phyloP scores from a whole-genome alignment of 2,329 filamentous ascomycete genomes.

The Hypocrella siamensis region DNA sequence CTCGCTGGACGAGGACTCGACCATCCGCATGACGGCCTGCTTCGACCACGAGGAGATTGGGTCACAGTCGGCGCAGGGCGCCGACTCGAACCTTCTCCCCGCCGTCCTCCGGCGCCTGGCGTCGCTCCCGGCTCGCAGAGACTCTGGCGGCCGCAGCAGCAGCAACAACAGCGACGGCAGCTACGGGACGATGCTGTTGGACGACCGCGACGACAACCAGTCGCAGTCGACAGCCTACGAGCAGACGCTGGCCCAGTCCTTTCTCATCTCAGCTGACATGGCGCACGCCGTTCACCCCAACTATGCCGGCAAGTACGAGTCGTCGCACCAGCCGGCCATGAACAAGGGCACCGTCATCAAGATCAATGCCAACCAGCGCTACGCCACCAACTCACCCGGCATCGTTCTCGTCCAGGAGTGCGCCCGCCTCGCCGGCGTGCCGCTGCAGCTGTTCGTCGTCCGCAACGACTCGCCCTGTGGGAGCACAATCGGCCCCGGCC shows the following conservation, averaged over 20 bases:
- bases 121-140: constrained; percentile 51
- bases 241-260: constrained; percentile 79
- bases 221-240: constrained; percentile 66
- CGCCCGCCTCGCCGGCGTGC: constrained; percentile 58
- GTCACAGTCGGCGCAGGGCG: constrained; percentile 80
- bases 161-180: constrained; percentile 47
- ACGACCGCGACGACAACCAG: constrained; percentile 31
- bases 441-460: constrained; percentile 89
- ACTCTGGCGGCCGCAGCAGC: no score
- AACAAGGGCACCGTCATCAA: constrained; percentile 97
- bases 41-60: constrained; percentile 99
- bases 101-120: constrained; percentile 76
- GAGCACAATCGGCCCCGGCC: constrained; percentile 94
- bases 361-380: constrained; percentile 93
- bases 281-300: constrained; percentile 93
- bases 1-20: constrained; percentile 58
- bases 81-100: constrained; percentile 81
- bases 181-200: constrained; percentile 40
- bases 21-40: constrained; percentile 80
- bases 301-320: constrained; percentile 82
- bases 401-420: constrained; percentile 86
- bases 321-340: constrained; percentile 81
- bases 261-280: constrained; percentile 95
- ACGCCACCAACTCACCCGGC: constrained; percentile 90
- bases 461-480: constrained; percentile 91